Evolutionary conservation across 163 green algal genomes (phyloP), one percentile per base, ranked within the genome.

Genomic region (Scenedesmus sp.): DNA sequence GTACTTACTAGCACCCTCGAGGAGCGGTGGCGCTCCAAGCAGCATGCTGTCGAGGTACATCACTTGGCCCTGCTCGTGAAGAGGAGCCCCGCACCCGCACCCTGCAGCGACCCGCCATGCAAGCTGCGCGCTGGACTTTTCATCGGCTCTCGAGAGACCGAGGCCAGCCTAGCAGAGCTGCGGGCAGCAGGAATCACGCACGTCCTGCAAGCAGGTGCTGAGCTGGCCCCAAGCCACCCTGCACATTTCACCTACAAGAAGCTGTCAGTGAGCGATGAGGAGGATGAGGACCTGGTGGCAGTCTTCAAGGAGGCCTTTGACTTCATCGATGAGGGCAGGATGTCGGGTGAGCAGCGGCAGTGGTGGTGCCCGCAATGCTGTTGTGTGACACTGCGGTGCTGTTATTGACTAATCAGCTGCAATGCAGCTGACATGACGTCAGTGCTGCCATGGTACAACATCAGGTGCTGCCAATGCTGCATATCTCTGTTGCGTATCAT

Each of bases 281-380:
- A 97, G 4, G 93, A 89, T 2, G 97, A 99, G 91, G 98, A 99
- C 94, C 97, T 99, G 16, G 88, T 97, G 23, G 95, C 93, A 52
- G 94, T 99, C 1, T 91, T 99, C 56, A 99, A 99, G 88, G 96
- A 99, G 64, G 97, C 97, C 2, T 98, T 99, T 93, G 97, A 99
- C 88, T 99, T 98, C 92, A 99, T 99, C 12, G 95, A 99, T 20
- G 67, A 81, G 1, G 95, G 62, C 20, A 76, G 87, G 26, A 87
- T 55, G 34, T 66, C 26, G 62, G 87, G 87, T 91, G 23, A 79
- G 70, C 70, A 79, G 70, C 70, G 20, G 9, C 9, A 79, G 70
- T 7, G 46, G 70, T 34, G 66, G 10, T 73, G 12, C 64, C 3
- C 10, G 10, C 3, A 20, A 73, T 70, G 62, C 62, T 20, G 62